A percentile compares a stretch with the other conserved stretches of the same genome.
phyloP scores from a whole-genome alignment of 192 early-diverging fungal genomes.

The Linnemannia schmuckeri region DNA sequence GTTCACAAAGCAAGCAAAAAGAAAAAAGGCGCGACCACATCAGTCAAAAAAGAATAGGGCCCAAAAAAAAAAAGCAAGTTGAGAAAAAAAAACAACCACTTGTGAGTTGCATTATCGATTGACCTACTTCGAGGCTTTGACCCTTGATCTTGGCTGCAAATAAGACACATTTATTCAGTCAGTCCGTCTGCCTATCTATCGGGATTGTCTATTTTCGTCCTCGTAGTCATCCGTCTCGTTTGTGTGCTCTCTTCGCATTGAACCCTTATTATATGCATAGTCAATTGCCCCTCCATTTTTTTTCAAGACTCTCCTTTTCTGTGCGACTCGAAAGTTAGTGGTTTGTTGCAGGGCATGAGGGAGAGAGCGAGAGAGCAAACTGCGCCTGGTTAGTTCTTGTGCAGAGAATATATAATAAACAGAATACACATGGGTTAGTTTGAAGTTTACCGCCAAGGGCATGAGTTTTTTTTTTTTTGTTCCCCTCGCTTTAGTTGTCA shows the following conservation, averaged over 20 bases:
- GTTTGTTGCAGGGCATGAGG: not conserved
- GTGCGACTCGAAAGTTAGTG: not conserved
- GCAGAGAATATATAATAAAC: not conserved
- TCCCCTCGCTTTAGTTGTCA: not conserved
- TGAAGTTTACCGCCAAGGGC: not conserved
- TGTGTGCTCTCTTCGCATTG: not conserved
- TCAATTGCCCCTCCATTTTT: not conserved
- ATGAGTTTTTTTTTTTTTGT: conserved; percentile 6
- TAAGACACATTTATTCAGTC: not conserved
- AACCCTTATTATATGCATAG: not conserved
- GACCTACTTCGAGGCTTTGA: not conserved
- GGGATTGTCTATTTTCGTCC: not conserved
- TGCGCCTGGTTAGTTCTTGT: conserved; percentile 3
- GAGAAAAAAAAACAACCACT: not conserved
- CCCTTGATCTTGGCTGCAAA: not conserved
- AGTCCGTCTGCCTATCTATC: not conserved
- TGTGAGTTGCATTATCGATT: conserved; percentile 3
- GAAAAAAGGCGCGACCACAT: conserved; percentile 28
- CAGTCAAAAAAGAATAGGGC: not conserved
- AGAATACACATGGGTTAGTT: not conserved
- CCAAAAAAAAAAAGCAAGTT: not conserved
- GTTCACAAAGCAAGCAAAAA: not conserved
- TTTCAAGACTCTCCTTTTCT: conserved; percentile 4
- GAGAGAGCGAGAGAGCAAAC: not conserved
- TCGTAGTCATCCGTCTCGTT: not conserved